Conservation (phyloP, 441 rosid species). For the Melastoma candidum region DNA sequence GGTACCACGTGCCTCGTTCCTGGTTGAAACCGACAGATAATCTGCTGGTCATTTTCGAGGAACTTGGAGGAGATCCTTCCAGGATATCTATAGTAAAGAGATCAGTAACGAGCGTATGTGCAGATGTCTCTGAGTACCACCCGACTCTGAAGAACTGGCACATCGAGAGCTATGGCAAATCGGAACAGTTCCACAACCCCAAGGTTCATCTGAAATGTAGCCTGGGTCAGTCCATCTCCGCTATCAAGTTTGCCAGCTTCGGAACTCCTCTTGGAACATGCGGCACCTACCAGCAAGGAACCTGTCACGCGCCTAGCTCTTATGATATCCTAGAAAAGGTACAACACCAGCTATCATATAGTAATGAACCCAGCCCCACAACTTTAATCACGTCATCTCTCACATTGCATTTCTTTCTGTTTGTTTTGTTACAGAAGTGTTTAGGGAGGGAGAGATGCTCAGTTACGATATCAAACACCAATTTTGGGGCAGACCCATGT, state of each 20-base stretch:
- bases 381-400: background rate
- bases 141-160: constrained; percentile 96
- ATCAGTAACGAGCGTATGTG: constrained; percentile 68
- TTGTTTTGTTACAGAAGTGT: constrained; percentile 49
- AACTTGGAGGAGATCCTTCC: constrained; percentile 86
- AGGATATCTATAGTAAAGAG: constrained; percentile 74
- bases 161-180: constrained; percentile 84
- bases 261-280: constrained; percentile 98
- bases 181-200: constrained; percentile 68
- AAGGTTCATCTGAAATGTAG: constrained; percentile 82
- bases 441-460: constrained; percentile 83
- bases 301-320: constrained; percentile 80
- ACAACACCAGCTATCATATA: constrained; percentile 1
- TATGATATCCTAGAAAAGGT: constrained; percentile 75
- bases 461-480: constrained; percentile 78
- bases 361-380: background rate
- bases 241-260: constrained; percentile 91
- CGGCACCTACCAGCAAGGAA: constrained; percentile 86
- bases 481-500: constrained; percentile 92
- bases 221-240: constrained; percentile 62
- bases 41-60: constrained; percentile 82
- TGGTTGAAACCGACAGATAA: constrained; percentile 84
- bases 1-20: constrained; percentile 91
- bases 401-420: background rate
- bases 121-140: constrained; percentile 78